phyloP scores from a whole-genome alignment of 2,329 filamentous ascomycete species.

The Colletotrichum higginsianum region DNA sequence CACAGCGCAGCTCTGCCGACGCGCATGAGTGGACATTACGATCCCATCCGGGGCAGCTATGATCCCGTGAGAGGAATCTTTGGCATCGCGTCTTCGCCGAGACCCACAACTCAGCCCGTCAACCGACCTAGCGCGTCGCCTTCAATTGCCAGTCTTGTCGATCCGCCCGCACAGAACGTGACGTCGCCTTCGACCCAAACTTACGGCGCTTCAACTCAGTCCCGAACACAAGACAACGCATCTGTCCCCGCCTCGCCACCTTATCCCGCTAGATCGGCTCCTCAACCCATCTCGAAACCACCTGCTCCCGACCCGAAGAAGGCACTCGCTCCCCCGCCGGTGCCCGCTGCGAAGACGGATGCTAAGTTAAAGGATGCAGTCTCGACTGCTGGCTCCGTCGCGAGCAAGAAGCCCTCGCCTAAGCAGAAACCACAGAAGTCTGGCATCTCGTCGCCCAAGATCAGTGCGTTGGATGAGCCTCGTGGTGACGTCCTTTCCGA shows the following conservation, averaged over 20 bases:
- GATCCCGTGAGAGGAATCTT: slow-evolving; percentile 70
- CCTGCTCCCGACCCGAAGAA: slow-evolving; percentile 56
- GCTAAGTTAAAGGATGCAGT: slow-evolving; percentile 35
- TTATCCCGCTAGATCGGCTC: slow-evolving; percentile 53
- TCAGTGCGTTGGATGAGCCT: slow-evolving; percentile 64
- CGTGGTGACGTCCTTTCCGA: slow-evolving; percentile 43
- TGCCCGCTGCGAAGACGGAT: slow-evolving; percentile 46
- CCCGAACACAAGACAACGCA: slow-evolving; percentile 53
- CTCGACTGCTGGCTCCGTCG: slow-evolving; percentile 29
- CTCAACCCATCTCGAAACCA: slow-evolving; percentile 52
- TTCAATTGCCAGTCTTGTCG: slow-evolving; percentile 91
- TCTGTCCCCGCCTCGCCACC: slow-evolving; percentile 62
- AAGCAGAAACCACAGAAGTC: slow-evolving; percentile 61
- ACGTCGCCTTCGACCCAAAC: slow-evolving; percentile 54
- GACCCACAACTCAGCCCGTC: slow-evolving; percentile 54
- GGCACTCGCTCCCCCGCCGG: slow-evolving; percentile 53
- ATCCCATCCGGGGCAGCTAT: slow-evolving; percentile 87
- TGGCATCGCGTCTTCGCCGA: slow-evolving; percentile 63
- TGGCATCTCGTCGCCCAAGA: slow-evolving; percentile 65
- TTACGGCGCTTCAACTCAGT: slow-evolving; percentile 45
- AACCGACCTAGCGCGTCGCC: slow-evolving; percentile 90
- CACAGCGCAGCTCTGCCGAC: slow-evolving; percentile 62
- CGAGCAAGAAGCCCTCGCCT: slow-evolving; percentile 62
- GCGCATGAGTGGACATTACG: slow-evolving; percentile 85
- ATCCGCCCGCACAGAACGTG: slow-evolving; percentile 65